Percentiles rank a stretch among this genome's conserved stretches.
Conservation (phyloP, 129 eudicot genomes). For the Lactuca saligna region DNA sequence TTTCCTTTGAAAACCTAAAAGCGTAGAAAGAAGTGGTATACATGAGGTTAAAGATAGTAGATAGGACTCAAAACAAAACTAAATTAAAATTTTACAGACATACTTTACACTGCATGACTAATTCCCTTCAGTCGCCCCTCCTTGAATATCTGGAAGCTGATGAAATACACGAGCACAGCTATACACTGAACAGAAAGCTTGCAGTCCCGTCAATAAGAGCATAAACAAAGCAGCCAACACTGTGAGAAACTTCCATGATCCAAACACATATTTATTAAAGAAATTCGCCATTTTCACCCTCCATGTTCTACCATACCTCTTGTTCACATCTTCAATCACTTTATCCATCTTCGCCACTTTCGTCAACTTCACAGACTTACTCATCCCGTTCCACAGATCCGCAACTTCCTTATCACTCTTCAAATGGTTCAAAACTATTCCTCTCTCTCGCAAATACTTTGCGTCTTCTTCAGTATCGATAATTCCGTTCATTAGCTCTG, state of each 20-base stretch:
- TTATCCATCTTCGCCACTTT: slow-evolving; percentile 52
- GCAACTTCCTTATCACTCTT: slow-evolving; percentile 71
- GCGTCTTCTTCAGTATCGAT: slow-evolving; percentile 67
- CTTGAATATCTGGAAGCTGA: slow-evolving; percentile 23
- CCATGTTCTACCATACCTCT: slow-evolving; percentile 50
- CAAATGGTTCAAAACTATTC: slow-evolving; percentile 48
- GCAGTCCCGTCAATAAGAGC: slow-evolving; percentile 43
- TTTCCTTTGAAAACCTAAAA: not conserved
- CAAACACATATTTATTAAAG: slow-evolving; percentile 39
- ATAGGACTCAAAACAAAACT: not conserved
- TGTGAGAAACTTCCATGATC: slow-evolving; percentile 57
- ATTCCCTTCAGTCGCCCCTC: not conserved
- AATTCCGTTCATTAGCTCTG: slow-evolving; percentile 68
- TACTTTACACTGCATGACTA: not conserved
- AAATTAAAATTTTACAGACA: not conserved
- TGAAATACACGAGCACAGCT: slow-evolving; percentile 31
- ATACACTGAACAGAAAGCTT: slow-evolving; percentile 47
- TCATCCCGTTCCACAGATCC: slow-evolving; percentile 73
- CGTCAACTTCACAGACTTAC: slow-evolving; percentile 51
- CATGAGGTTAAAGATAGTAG: not conserved
- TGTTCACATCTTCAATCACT: slow-evolving; percentile 63
- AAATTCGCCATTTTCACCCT: slow-evolving; percentile 43
- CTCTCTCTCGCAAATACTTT: slow-evolving; percentile 39
- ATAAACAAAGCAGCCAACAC: slow-evolving; percentile 45
- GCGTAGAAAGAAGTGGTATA: not conserved